Base-by-base conservation (phyloP, 1,284 basidiomycete genomes). In the Porodaedalea pini region DNA sequence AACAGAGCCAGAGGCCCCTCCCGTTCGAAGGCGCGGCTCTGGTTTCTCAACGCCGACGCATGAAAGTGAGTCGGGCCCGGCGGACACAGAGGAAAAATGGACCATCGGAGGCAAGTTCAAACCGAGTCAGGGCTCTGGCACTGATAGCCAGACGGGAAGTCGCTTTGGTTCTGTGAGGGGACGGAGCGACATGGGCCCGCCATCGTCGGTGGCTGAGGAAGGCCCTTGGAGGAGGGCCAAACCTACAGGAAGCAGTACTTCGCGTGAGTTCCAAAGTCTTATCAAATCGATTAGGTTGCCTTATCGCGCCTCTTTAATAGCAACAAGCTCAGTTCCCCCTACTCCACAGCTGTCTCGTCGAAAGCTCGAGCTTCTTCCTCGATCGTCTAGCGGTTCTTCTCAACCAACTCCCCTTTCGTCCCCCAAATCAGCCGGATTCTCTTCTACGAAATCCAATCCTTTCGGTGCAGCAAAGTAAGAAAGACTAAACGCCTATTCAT, bases 381-480 rank as follows among this genome's bases (percentile, higher is more conserved):
- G 92, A 17, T 78, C 89, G 36, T 79, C 78, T 21, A 78, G 71
- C 48, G 77, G 74, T 3, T 90, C 88, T 23, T 77, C 79, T 11
- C 77, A 77, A 25, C 78, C 86, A 15, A 88, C 84, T 25, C 88
- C 90, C 2, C 72, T 93, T 39, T 83, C 88, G 1, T 88, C 89
- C 4, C 85, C 89, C 3, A 89, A 87, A 69, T 79, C 88, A 64
- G 74, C 75, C 3, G 67, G 70, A 15, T 72, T 78, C 37, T 69
- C 79, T 4, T 65, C 77, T 37, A 61, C 71, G 44, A 71, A 79
- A 50, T 68, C 83, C 51, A 92, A 82, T 68, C 94, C 95, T 1
- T 98, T 98, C 69, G 96, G 96, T 57, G 79, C 81, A 52, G 96
- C 96, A 40, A 86, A 75, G 88, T 90, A 66, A 60, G 81, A 36